Base-by-base conservation (phyloP, 1,284 basidiomycete species). In the Malassezia pachydermatis region DNA sequence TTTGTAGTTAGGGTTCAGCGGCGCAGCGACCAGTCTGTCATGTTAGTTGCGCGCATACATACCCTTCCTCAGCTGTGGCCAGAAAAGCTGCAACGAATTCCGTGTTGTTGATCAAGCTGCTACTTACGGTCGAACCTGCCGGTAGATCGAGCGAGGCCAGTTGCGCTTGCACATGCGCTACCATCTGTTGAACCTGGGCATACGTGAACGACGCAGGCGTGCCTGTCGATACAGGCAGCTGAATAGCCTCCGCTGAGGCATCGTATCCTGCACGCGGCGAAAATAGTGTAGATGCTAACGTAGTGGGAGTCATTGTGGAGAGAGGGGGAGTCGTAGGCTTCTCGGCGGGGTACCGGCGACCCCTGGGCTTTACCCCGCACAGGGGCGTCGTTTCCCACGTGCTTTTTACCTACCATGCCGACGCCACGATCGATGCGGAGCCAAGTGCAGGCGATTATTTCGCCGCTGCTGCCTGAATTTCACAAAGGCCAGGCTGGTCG, bases 401-500 rank as follows among this genome's bases (percentile, higher is more conserved):
- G 34, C 9, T n/a, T 8, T 36, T 36, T 9, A 10, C n/a, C n/a
- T 36, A 16, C 36, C 13, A 47, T 33, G 22, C 32, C 40, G 41
- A 6, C 34, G 9, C 13, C 46, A 11, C 52, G 45, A 2, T 19
- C 48, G 4, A 24, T 55, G 16, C 54, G 57, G 43, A 37, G 46
- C 16, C 38, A 59, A 10, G 78, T 88, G 53, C 83, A 81, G 68
- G 77, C 78, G 51, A 76, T 92, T 36, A 84, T 92, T 53, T 88
- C 88, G 0, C 86, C 88, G 32, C 78, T 92, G 14, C 80, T 84
- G 62, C 81, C 83, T 3, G 80, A 82, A 37, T 76, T 95, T 29
- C 88, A 94, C 76, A 98, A 98, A 71, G 92, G 92, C 10, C 92
- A 96, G 76, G 90, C 88, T 46, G 89, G 88, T 79, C 79, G 92